Base-by-base conservation (phyloP, 768 basidiomycete genomes). In the Pleurotus sapidus region DNA sequence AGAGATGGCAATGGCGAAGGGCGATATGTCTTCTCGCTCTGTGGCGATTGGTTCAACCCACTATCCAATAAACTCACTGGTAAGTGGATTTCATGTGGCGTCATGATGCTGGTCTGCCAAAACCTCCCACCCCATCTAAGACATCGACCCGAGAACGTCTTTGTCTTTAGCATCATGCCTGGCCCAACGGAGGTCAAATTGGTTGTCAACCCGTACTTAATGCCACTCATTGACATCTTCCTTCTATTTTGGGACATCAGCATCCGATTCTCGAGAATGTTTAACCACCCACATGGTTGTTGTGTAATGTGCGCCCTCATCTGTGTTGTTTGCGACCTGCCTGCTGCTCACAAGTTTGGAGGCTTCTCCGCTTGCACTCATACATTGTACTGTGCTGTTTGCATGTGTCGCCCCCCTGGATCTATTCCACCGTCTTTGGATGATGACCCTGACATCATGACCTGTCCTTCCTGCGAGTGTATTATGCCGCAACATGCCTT, bases 281-380 rank as follows among this genome's bases (percentile, higher is more conserved):
- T 56, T 3, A 58, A 55, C 3, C 49, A 55, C 27, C 53, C 47
- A 2, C 1, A n/a, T 2, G 72, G 74, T 1, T 37, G 64, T 0
- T 3, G 61, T 0, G 64, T 70, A 3, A 40, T 57, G 3, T 66
- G 65, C 18, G 67, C 69, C 0, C 39, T 78, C 2, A 61, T 70
- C 0, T 56, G 61, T 4, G 49, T 68, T 0, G 57, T 75, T 1
- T 74, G 71, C 47, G 76, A 80, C 51, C 65, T 77, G 8, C 73
- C 67, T 1, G 75, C 70, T 0, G 67, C 71, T 0, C 37, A 62
- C 4, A 68, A 74, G 40, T 8, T 67, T 2, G 37, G 25, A 5
- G 66, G 64, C 9, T 64, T 65, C 56, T 57, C 64, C 56, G 14
- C 53, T 46, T 23, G 47, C 57, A 42, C 58, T 37, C 46, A 56